Conservation (phyloP, 139 green algal genomes). For the Bryopsis sp. region DNA sequence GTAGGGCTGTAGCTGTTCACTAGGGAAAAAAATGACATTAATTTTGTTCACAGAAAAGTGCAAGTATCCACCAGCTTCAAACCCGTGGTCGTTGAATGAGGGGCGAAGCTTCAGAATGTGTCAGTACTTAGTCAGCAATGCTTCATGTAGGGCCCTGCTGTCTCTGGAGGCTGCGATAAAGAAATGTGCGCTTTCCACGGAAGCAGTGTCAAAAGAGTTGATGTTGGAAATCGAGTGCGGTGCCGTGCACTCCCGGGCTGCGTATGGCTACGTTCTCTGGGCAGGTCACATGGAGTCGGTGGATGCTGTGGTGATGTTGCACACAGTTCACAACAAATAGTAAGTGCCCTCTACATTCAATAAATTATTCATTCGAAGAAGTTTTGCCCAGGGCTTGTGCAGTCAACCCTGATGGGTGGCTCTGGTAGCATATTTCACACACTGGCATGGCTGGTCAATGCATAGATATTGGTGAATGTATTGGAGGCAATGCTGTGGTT, state of each 20-base stretch:
- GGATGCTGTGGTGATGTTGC: slow-evolving; percentile 3
- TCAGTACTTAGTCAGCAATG: no score
- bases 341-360: neutral
- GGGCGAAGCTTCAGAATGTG: no score
- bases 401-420: no score
- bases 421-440: no score
- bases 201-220: neutral
- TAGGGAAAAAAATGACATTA: no score
- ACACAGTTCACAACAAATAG: slow-evolving; percentile 10
- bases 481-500: neutral
- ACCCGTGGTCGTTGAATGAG: no score
- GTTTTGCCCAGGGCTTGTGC: no score
- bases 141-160: neutral
- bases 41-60: no score
- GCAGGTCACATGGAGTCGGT: slow-evolving; percentile 10
- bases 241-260: slow-evolving; percentile 35
- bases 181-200: neutral
- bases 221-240: slow-evolving; percentile 32
- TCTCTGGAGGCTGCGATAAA: neutral
- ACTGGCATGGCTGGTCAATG: neutral
- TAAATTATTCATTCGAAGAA: no score
- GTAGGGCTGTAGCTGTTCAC: neutral
- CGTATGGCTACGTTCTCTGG: slow-evolving; percentile 43
- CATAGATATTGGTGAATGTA: neutral
- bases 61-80: no score